A percentile compares a stretch with the other conserved stretches of the same genome.
These are phyloP conservation scores for Macrocybe gigantea DNA, from an alignment of 768 basidiomycete genomes.

Conservation along the genomic window DNA sequence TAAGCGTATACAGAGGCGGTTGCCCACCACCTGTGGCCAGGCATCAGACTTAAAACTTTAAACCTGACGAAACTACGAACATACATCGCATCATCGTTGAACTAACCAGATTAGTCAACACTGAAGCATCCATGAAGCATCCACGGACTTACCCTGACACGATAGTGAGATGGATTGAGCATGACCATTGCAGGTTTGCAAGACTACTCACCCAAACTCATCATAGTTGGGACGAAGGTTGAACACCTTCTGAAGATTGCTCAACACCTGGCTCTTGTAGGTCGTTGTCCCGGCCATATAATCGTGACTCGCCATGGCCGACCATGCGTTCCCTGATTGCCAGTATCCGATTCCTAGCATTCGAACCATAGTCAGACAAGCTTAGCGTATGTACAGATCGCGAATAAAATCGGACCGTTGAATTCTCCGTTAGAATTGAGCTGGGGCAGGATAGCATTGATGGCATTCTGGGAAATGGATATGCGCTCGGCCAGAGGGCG, in stretches of 20 bases:
- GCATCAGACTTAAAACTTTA: neutral
- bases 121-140: constrained; percentile 42
- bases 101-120: constrained; percentile 26
- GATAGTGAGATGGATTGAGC: constrained; percentile 4
- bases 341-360: constrained; percentile 42
- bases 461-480: constrained; percentile 34
- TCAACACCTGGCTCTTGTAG: constrained; percentile 30
- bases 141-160: neutral
- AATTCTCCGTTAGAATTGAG: constrained; percentile 35
- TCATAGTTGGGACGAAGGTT: constrained; percentile 34
- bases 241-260: constrained; percentile 36
- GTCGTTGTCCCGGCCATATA: constrained; percentile 27
- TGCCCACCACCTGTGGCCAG: constrained; percentile 42
- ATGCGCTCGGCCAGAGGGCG: constrained; percentile 32
- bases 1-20: constrained; percentile 44
- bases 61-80: constrained; percentile 2
- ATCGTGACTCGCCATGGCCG: constrained; percentile 46
- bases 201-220: constrained; percentile 26
- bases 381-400: neutral
- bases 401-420: constrained; percentile 24
- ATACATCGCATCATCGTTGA: constrained; percentile 44
- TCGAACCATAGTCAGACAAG: neutral
- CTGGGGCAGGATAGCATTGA: constrained; percentile 33
- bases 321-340: constrained; percentile 48
- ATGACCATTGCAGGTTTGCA: neutral